Conservation (phyloP, 2,329 filamentous ascomycete genomes). For the Thelonectria rubi region DNA sequence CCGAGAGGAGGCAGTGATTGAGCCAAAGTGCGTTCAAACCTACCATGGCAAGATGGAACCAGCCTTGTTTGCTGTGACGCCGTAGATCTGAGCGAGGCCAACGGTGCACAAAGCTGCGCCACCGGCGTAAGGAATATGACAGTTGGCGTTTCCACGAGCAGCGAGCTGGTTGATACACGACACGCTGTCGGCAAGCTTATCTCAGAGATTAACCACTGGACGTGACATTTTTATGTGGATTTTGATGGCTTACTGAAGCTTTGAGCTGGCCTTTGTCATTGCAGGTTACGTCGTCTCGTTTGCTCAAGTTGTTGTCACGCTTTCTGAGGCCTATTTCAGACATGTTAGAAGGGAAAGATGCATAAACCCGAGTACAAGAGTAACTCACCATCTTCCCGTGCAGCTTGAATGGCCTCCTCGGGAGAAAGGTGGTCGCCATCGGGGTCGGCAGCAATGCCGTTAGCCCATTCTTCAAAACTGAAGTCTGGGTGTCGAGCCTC, state of each 20-base stretch:
- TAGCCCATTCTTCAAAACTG: neutral
- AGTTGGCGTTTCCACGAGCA: neutral
- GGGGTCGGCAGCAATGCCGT: neutral
- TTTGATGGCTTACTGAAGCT: neutral
- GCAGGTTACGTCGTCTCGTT: neutral
- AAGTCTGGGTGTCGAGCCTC: neutral
- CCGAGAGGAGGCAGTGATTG: neutral
- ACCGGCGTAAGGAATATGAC: neutral
- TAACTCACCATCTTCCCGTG: neutral
- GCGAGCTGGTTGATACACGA: neutral
- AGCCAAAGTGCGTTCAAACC: neutral
- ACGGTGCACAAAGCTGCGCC: neutral
- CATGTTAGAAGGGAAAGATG: neutral
- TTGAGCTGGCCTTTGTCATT: neutral
- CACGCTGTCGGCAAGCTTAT: neutral
- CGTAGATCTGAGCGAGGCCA: neutral
- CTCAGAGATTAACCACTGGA: neutral
- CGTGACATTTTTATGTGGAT: neutral
- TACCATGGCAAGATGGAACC: neutral
- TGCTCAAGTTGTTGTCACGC: neutral
- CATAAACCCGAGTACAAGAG: neutral
- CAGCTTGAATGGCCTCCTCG: neutral
- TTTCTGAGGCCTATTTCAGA: neutral
- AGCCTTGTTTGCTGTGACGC: neutral
- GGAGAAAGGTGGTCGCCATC: neutral